Evolutionary conservation across 2,329 filamentous ascomycete species (phyloP), one percentile per base, ranked within the genome.

Genomic region (Microsporum audouinii): DNA sequence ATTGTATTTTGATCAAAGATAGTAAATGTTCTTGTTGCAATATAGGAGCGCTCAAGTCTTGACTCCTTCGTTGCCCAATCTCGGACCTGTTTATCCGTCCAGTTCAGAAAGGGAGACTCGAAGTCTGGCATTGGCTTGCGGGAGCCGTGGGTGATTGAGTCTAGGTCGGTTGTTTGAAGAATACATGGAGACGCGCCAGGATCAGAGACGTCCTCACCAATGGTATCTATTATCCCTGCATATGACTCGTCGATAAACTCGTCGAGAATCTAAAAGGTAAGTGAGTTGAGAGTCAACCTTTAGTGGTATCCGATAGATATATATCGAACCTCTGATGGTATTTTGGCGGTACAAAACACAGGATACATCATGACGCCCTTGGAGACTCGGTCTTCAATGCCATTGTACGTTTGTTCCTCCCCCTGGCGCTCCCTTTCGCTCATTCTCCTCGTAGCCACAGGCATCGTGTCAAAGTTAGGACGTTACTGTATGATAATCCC

Each of bases 71-170:
- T 27, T 14, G 17, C 17, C 49, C 34, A 57, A 8, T 57, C 34
- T 23, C 55, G 57, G 27, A 47, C 31, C 57, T 59, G 33, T 6
- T 43, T 23, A 3, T 61, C 53, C 36, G 60, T 57, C 53, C 38
- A 33, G 39, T 61, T 57, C 17, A 62, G 45, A 14, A 60, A 53
- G 57, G 33, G 43, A 61, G 62, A 57, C 5, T 60, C 12, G 39
- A 62, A 62, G 3, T 55, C 34, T 34, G 33, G 45, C 60, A 62
- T 62, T 10, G 57, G 60, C 60, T 60, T 62, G 57, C 60, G 60
- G 39, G 60, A 62, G 49, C 60, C 60, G 27, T 62, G 60, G 27
- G 57, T 55, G 29, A 62, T 62, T 36, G 56, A 62, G 39, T 56
- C 36, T 4, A 62, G 27, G n/a, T 62, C 57, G 6, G 39, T 55